These are phyloP conservation scores for Geotrichum bryndzae DNA, from an alignment of 1,139 yeast species.

Conservation along the genomic window DNA sequence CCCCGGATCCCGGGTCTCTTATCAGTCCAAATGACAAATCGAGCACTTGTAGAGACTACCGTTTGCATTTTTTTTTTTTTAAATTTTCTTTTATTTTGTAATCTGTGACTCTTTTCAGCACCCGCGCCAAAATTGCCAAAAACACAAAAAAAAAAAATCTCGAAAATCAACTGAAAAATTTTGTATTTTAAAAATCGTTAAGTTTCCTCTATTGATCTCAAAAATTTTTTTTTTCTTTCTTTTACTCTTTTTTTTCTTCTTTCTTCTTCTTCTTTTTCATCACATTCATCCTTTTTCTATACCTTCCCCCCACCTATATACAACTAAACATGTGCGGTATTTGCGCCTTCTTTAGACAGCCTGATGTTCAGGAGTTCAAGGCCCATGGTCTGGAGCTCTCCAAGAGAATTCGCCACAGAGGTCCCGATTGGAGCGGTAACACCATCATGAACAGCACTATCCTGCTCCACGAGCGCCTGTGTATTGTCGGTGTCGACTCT, in stretches of 20 bases:
- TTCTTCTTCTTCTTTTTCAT: background rate
- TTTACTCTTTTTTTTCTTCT: background rate
- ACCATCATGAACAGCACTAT: slow-evolving; percentile 65
- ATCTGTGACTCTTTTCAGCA: background rate
- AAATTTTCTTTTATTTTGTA: background rate
- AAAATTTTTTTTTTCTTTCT: background rate
- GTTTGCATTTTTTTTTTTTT: background rate
- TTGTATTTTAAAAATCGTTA: background rate
- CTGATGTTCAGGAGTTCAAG: slow-evolving; percentile 74
- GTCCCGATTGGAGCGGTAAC: slow-evolving; percentile 97
- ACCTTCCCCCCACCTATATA: background rate
- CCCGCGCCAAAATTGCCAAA: background rate
- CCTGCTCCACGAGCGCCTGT: slow-evolving; percentile 88
- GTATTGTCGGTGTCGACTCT: slow-evolving; percentile 82
- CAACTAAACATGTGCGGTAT: slow-evolving; percentile 79
- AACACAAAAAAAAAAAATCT: background rate
- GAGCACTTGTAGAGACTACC: background rate
- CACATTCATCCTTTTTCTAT: background rate
- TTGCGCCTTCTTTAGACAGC: slow-evolving; percentile 83
- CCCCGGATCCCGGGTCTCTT: background rate
- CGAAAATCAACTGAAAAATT: slow-evolving; percentile 2
- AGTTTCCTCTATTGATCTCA: background rate
- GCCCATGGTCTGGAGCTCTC: slow-evolving; percentile 82
- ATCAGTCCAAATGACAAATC: background rate
- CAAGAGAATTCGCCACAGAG: slow-evolving; percentile 92